These are phyloP conservation scores for Cladophialophora carrionii DNA, from an alignment of 2,329 filamentous ascomycete species.

Conservation along the genomic window DNA sequence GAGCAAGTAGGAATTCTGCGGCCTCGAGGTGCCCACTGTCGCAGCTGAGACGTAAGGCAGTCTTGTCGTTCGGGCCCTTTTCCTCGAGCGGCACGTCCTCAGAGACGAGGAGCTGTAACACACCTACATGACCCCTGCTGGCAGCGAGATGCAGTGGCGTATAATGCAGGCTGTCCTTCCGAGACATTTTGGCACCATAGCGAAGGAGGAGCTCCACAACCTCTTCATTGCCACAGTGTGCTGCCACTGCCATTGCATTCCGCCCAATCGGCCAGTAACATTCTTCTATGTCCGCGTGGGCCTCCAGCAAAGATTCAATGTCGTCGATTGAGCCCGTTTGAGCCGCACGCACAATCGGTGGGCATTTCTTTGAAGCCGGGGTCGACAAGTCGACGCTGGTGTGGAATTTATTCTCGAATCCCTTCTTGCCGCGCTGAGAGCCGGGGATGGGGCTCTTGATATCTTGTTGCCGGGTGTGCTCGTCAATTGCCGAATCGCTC, in stretches of 20 bases:
- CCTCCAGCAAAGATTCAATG: slow-evolving; percentile 6
- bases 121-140: slow-evolving; percentile 3
- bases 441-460: not conserved
- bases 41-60: slow-evolving; percentile 6
- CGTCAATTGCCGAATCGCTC: slow-evolving; percentile 8
- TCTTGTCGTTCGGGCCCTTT: slow-evolving; percentile 1
- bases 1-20: slow-evolving; percentile 1
- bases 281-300: slow-evolving; percentile 2
- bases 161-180: not conserved
- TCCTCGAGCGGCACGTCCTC: slow-evolving; percentile 7
- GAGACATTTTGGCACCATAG: slow-evolving; percentile 3
- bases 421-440: slow-evolving; percentile 6
- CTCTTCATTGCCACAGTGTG: slow-evolving; percentile 12
- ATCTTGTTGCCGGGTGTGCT: not conserved
- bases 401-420: slow-evolving; percentile 3
- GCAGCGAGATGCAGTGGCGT: slow-evolving; percentile 7
- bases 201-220: slow-evolving; percentile 7
- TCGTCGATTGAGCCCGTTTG: slow-evolving; percentile 5
- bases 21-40: slow-evolving; percentile 9
- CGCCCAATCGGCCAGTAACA: slow-evolving; percentile 1
- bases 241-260: slow-evolving; percentile 10
- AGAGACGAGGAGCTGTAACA: not conserved
- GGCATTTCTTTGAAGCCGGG: not conserved
- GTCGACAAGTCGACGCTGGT: slow-evolving; percentile 9
- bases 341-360: slow-evolving; percentile 4